These are phyloP conservation scores for Trichoderma atrobrunneum DNA, from an alignment of 2,329 filamentous ascomycete genomes.

Conservation along the genomic window DNA sequence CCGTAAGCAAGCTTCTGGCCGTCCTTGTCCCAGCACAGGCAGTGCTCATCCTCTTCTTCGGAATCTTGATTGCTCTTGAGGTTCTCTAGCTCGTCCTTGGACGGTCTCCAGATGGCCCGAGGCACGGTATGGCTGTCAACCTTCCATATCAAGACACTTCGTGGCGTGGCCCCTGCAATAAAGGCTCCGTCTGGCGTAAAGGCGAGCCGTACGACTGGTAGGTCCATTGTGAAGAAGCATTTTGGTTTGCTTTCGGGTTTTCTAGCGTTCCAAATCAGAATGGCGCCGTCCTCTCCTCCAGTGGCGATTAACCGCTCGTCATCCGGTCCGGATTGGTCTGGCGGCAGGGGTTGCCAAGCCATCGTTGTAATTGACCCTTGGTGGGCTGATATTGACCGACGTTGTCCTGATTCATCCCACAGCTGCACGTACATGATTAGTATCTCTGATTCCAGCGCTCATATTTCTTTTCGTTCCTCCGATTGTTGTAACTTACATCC, in stretches of 20 bases:
- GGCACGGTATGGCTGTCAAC: slow-evolving; percentile 58
- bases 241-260: slow-evolving; percentile 54
- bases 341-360: slow-evolving; percentile 56
- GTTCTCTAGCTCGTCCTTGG: slow-evolving; percentile 38
- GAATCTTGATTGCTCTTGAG: not conserved
- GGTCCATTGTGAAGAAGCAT: slow-evolving; percentile 60
- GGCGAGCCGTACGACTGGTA: slow-evolving; percentile 55
- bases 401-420: slow-evolving; percentile 53
- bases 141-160: slow-evolving; percentile 63
- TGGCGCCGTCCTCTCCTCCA: slow-evolving; percentile 60
- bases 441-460: not conserved
- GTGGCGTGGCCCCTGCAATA: slow-evolving; percentile 59
- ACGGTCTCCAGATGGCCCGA: slow-evolving; percentile 58
- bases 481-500: slow-evolving; percentile 49
- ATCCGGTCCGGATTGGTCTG: slow-evolving; percentile 35
- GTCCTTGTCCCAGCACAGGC: slow-evolving; percentile 59
- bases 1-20: slow-evolving; percentile 63
- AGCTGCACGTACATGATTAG: slow-evolving; percentile 38
- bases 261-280: slow-evolving; percentile 61
- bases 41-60: slow-evolving; percentile 61
- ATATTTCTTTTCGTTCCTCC: not conserved
- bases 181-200: slow-evolving; percentile 64
- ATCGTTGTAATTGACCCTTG: slow-evolving; percentile 57
- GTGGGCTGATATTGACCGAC: slow-evolving; percentile 57
- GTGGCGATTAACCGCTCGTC: slow-evolving; percentile 60